These are phyloP conservation scores for Monosporascus sp. DNA, from an alignment of 2,329 filamentous ascomycete species.

Conservation along the genomic window DNA sequence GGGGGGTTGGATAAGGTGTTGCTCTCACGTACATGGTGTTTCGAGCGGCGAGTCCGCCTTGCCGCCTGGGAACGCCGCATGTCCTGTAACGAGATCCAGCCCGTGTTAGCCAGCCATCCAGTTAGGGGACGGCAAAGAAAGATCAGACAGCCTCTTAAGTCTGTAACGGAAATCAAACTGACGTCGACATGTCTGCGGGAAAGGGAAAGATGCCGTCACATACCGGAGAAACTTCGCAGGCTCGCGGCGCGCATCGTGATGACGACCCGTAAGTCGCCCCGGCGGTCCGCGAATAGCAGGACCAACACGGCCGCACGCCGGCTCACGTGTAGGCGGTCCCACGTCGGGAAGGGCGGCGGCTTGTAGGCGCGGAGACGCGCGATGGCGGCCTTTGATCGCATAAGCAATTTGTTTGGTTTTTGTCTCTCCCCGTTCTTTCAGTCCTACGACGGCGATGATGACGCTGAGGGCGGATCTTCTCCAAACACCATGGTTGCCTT, in stretches of 20 bases:
- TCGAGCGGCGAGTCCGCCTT: conserved; percentile 56
- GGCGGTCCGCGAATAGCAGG: conserved; percentile 77
- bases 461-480: neutral
- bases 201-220: conserved; percentile 3
- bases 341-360: conserved; percentile 55
- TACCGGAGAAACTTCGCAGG: conserved; percentile 62
- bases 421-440: neutral
- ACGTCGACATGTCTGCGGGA: neutral
- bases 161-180: too few species aligned
- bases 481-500: too few species aligned
- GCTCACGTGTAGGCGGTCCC: conserved; percentile 55
- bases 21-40: conserved; percentile 47
- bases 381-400: conserved; percentile 46
- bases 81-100: conserved; percentile 36
- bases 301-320: conserved; percentile 83
- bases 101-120: too few species aligned
- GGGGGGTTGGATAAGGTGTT: neutral
- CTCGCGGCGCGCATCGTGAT: conserved; percentile 62
- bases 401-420: conserved; percentile 24
- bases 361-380: conserved; percentile 55
- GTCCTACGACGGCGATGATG: neutral
- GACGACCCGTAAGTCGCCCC: conserved; percentile 70
- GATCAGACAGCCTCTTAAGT: too few species aligned
- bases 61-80: conserved; percentile 81
- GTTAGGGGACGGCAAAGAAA: too few species aligned